Percentiles rank a stretch among this genome's conserved stretches.
phyloP scores from a whole-genome alignment of 2,329 filamentous ascomycete species.

The Fusarium albidum region DNA sequence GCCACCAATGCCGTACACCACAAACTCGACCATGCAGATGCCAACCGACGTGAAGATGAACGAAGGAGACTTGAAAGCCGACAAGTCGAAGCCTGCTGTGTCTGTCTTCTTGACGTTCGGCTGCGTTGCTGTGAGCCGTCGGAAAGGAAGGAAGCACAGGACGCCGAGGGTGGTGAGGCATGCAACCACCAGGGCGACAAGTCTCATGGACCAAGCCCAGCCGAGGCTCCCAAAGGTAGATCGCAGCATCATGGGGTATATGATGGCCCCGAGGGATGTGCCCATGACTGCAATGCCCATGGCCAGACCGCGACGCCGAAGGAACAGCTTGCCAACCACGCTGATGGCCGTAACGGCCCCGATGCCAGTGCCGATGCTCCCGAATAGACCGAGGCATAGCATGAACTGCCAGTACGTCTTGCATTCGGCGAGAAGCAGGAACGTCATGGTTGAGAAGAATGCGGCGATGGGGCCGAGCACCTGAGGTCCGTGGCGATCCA shows the following conservation, averaged over 20 bases:
- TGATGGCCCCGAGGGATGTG: slow-evolving; percentile 40
- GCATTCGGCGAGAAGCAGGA: slow-evolving; percentile 56
- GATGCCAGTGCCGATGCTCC: slow-evolving; percentile 51
- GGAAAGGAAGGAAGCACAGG: slow-evolving; percentile 45
- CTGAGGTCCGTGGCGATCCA: slow-evolving; percentile 55
- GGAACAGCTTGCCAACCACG: slow-evolving; percentile 40
- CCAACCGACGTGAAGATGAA: slow-evolving; percentile 50
- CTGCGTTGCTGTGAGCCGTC: slow-evolving; percentile 19
- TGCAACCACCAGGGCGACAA: slow-evolving; percentile 39
- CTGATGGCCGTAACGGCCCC: slow-evolving; percentile 45
- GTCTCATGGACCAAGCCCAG: slow-evolving; percentile 44
- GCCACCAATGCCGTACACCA: slow-evolving; percentile 55
- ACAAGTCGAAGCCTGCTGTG: slow-evolving; percentile 43
- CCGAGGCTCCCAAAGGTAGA: slow-evolving; percentile 38
- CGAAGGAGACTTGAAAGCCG: slow-evolving; percentile 47
- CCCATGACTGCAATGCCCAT: slow-evolving; percentile 31
- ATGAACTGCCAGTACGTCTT: slow-evolving; percentile 58
- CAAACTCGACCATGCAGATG: slow-evolving; percentile 56
- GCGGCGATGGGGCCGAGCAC: slow-evolving; percentile 48
- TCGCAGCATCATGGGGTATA: slow-evolving; percentile 44
- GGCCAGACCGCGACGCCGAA: slow-evolving; percentile 26
- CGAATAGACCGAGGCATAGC: slow-evolving; percentile 51
- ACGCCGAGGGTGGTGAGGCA: slow-evolving; percentile 37
- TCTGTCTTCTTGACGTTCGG: not conserved
- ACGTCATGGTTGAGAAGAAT: slow-evolving; percentile 45